Evolutionary conservation across 1,139 yeast species (phyloP).

Genomic region (Candida dubliniensis): DNA sequence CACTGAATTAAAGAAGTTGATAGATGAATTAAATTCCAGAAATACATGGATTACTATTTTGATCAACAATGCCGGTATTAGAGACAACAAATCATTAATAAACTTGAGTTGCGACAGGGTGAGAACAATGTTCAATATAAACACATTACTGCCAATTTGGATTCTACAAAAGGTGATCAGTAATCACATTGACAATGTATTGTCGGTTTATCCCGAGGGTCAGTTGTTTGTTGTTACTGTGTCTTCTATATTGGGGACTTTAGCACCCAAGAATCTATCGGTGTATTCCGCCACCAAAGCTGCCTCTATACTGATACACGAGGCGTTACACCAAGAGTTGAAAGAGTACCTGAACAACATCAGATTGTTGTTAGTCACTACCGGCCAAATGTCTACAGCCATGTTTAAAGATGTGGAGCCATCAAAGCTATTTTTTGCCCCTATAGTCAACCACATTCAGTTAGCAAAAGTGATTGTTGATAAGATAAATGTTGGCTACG

Average conservation of each 20-base stretch:
- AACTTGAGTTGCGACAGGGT: constrained; percentile 35
- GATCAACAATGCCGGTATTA: constrained; percentile 75
- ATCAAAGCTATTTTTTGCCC: constrained; percentile 63
- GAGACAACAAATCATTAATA: constrained; percentile 48
- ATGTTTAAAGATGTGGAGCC: constrained; percentile 66
- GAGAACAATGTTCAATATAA: constrained; percentile 47
- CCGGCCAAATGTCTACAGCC: constrained; percentile 65
- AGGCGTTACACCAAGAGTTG: constrained; percentile 55
- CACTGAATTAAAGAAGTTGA: constrained; percentile 20
- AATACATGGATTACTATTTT: constrained; percentile 48
- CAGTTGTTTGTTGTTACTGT: constrained; percentile 59
- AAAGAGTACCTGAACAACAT: constrained; percentile 23
- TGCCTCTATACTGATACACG: constrained; percentile 58
- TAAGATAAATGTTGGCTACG: constrained; percentile 44
- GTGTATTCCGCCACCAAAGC: constrained; percentile 69
- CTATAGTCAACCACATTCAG: constrained; percentile 45
- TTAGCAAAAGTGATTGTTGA: constrained; percentile 47
- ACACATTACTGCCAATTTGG: constrained; percentile 56
- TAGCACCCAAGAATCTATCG: constrained; percentile 70
- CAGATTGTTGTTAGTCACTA: constrained; percentile 51
- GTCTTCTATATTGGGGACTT: constrained; percentile 67
- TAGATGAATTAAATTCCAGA: constrained; percentile 27
- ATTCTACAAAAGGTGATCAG: constrained; percentile 46
- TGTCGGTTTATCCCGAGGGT: constrained; percentile 14
- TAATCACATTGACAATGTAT: constrained; percentile 18